phyloP scores from a whole-genome alignment of 2,329 filamentous ascomycete genomes.

The Paecilomyces sp. region DNA sequence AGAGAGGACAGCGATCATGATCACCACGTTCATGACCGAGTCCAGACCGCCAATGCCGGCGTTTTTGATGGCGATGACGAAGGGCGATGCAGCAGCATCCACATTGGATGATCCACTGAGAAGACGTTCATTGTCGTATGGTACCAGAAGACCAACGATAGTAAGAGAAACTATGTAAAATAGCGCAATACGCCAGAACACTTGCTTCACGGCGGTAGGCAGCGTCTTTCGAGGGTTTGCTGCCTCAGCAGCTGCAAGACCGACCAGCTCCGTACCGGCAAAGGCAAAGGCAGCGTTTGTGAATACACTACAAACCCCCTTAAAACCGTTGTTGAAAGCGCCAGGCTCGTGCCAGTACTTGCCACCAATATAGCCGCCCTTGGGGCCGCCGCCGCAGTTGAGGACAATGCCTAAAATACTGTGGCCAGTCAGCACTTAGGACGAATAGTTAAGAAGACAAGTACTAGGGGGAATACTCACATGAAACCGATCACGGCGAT shows the following conservation, averaged over 20 bases:
- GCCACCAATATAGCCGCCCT: slow-evolving; percentile 71
- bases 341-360: slow-evolving; percentile 71
- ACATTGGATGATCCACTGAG: slow-evolving; percentile 48
- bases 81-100: slow-evolving; percentile 73
- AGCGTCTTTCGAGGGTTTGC: slow-evolving; percentile 60
- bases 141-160: slow-evolving; percentile 72
- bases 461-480: slow-evolving; percentile 40
- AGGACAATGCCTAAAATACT: slow-evolving; percentile 80
- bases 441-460: background rate
- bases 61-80: slow-evolving; percentile 85
- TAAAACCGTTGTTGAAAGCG: slow-evolving; percentile 62
- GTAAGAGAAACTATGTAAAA: slow-evolving; percentile 83
- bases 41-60: slow-evolving; percentile 75
- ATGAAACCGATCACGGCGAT: slow-evolving; percentile 83
- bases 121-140: too few species aligned
- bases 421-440: slow-evolving; percentile 11
- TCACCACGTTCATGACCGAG: slow-evolving; percentile 90
- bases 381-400: slow-evolving; percentile 70
- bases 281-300: slow-evolving; percentile 59
- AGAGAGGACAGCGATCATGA: slow-evolving; percentile 81
- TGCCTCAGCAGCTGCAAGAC: slow-evolving; percentile 54
- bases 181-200: slow-evolving; percentile 87
- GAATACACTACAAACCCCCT: slow-evolving; percentile 57
- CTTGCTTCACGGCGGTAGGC: slow-evolving; percentile 82
- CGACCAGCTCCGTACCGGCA: slow-evolving; percentile 56